Evolutionary conservation across 345 rosid species (phyloP).

Genomic region (Eucalyptus fibrosa): DNA sequence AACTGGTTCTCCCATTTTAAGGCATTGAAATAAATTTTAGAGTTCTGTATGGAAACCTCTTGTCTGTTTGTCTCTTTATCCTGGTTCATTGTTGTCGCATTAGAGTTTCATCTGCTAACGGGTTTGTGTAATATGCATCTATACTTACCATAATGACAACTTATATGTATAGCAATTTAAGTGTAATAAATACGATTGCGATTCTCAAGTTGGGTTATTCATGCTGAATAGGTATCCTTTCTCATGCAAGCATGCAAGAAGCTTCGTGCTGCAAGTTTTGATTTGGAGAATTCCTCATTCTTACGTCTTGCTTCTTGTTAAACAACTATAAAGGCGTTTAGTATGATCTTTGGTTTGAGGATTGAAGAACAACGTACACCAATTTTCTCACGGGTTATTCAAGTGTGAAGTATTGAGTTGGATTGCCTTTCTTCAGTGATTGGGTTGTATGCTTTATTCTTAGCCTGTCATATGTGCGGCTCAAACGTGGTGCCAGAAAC

Average conservation of each 20-base stretch:
- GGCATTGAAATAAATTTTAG: not conserved
- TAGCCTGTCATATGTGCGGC: not conserved
- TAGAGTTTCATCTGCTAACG: not conserved
- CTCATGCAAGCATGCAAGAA: not conserved
- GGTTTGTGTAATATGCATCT: not conserved
- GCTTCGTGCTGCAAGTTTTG: not conserved
- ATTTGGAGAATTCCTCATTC: not conserved
- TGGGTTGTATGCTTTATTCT: not conserved
- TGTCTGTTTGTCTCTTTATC: not conserved
- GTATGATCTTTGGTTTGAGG: not conserved
- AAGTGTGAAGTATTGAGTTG: not conserved
- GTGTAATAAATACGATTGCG: not conserved
- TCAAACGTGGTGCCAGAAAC: not conserved
- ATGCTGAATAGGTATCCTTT: not conserved
- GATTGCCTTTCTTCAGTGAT: not conserved
- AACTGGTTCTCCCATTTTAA: not conserved
- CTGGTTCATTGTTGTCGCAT: not conserved
- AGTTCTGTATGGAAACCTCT: not conserved
- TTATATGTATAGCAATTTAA: not conserved
- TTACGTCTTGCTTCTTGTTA: not conserved
- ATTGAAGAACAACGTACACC: not conserved
- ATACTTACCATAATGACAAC: not conserved
- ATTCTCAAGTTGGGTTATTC: not conserved
- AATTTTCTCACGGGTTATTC: not conserved
- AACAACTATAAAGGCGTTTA: not conserved